Evolutionary conservation across 768 basidiomycete species (phyloP).

Genomic region (Collybiopsis luxurians): DNA sequence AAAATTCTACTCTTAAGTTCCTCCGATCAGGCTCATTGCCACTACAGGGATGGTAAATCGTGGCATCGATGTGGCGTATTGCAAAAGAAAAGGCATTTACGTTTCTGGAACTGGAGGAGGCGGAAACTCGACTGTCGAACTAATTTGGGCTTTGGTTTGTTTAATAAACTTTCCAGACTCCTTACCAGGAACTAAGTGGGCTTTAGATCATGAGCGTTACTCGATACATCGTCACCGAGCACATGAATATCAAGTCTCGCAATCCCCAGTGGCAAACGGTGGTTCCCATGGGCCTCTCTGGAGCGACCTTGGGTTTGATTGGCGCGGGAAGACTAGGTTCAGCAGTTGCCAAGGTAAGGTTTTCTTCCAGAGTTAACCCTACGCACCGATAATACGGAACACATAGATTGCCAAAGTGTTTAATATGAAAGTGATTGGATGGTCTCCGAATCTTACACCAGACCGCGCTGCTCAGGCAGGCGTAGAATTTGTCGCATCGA

Average conservation of each 20-base stretch:
- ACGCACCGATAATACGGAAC: not conserved
- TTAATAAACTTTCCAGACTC: not conserved
- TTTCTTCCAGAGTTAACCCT: not conserved
- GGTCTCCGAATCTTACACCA: slow-evolving; percentile 63
- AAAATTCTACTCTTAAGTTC: not conserved
- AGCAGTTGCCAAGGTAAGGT: slow-evolving; percentile 44
- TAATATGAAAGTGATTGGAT: slow-evolving; percentile 56
- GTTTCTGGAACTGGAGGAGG: slow-evolving; percentile 47
- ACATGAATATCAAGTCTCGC: slow-evolving; percentile 41
- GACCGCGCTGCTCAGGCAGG: slow-evolving; percentile 53
- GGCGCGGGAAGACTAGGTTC: slow-evolving; percentile 60
- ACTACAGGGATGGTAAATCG: slow-evolving; percentile 53
- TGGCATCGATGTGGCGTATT: slow-evolving; percentile 47
- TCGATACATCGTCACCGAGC: slow-evolving; percentile 47
- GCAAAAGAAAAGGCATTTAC: slow-evolving; percentile 44
- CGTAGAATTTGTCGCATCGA: slow-evolving; percentile 44
- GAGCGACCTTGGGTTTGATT: slow-evolving; percentile 57
- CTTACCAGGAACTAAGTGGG: not conserved
- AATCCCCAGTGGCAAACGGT: slow-evolving; percentile 53
- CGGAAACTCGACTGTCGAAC: slow-evolving; percentile 54
- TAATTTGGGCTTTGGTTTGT: slow-evolving; percentile 57
- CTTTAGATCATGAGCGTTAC: slow-evolving; percentile 41
- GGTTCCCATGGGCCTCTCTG: slow-evolving; percentile 48
- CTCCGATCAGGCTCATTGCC: slow-evolving; percentile 40
- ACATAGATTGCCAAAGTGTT: slow-evolving; percentile 58